A percentile compares a stretch with the other conserved stretches of the same genome.
Evolutionary conservation across 805 yeast species (phyloP).

Genomic region (Saccharomycopsis fermentans): DNA sequence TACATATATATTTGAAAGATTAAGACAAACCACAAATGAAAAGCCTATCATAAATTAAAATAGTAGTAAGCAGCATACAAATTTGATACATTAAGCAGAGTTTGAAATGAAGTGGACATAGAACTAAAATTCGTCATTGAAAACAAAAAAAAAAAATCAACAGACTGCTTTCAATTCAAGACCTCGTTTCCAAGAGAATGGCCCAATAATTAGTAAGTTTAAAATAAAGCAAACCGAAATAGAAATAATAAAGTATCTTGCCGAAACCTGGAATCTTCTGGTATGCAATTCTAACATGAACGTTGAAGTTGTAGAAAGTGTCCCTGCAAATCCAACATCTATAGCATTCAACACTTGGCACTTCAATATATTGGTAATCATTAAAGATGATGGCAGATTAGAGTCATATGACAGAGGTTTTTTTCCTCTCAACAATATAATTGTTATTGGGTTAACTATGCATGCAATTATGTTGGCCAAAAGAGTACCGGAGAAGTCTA

Average conservation of each 20-base stretch:
- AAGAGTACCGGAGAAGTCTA: conserved; percentile 40
- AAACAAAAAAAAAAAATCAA: no score
- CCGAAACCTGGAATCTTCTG: conserved; percentile 29
- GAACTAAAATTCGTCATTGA: no score
- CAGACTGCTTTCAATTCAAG: conserved; percentile 1
- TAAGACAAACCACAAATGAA: no score
- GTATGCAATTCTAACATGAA: conserved; percentile 56
- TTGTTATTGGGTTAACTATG: conserved; percentile 33
- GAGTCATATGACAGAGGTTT: conserved; percentile 8
- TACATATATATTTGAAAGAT: no score
- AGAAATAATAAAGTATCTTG: conserved; percentile 42
- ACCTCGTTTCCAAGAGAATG: conserved; percentile 53
- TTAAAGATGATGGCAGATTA: conserved; percentile 11
- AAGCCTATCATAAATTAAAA: no score
- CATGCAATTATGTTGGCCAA: conserved; percentile 40
- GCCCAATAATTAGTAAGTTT: conserved; percentile 54
- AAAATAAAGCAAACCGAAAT: conserved; percentile 38
- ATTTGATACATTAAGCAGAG: no score
- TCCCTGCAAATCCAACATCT: conserved; percentile 60
- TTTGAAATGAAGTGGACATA: no score
- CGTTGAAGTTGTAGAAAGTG: conserved; percentile 66
- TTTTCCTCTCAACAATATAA: conserved; percentile 37
- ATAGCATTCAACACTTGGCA: conserved; percentile 49
- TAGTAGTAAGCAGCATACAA: no score
- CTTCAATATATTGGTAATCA: conserved; percentile 25